Evolutionary conservation across 441 rosid species (phyloP), one percentile per base, ranked within the genome.

Genomic region (Daphne laureola): DNA sequence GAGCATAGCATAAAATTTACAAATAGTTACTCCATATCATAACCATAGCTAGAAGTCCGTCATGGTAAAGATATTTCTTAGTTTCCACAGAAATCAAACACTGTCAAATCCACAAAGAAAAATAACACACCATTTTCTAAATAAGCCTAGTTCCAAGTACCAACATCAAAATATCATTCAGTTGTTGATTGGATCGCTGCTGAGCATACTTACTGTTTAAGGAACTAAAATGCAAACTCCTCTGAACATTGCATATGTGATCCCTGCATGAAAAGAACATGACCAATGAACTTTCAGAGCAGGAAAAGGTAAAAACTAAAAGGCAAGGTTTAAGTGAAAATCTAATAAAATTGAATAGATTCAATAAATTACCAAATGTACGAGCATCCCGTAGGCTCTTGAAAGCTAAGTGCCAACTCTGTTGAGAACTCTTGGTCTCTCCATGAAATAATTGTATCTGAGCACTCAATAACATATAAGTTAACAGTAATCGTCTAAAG

Each of bases 401-500:
- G 99, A 73, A 94, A 94, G 75, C 99, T 90, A 64, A 94, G 86
- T 46, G 99, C 99, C 75, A 94, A 68, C 73, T 94, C 99, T 8
- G 96, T 81, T 46, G 86, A 77, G 56, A 63, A 79, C 44, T 90
- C 99, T 12, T 95, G 91, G 61, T 94, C 98, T 80, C 94, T 84
- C 99, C 99, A 94, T 23, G 98, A 86, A 68, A 94, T 94, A 62
- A 94, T 94, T 48, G 96, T 90, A 71, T 90, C 99, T 94, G 80
- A 57, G 70, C 48, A 55, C 44, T 58, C 67, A 60, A 41, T 17
- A 12, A 55, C 8, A 43, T 14, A 65, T 58, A 44, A 61, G 12
- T 58, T 25, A 59, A 35, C 38, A 5, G 38, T 4, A 31, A 35
- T 18, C 48, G 43, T 59, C 49, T 26, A 23, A 11, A 51, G 36